These are phyloP conservation scores for Fallopia convolvulus DNA, from an alignment of 148 eudicot species.

Conservation along the genomic window DNA sequence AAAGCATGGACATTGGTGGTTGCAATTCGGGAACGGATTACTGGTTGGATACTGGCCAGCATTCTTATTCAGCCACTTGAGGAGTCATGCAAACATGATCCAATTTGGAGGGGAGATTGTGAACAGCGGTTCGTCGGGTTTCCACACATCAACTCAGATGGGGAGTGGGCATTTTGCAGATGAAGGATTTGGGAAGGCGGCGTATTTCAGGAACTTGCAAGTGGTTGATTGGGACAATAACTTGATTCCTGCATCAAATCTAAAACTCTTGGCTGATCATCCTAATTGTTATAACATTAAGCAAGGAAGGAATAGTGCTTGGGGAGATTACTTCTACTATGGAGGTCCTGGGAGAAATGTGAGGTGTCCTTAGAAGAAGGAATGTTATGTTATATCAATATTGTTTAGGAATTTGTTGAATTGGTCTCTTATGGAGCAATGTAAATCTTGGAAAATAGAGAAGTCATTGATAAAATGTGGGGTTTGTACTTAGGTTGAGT, in stretches of 20 bases:
- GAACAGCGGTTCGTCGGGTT: slow-evolving; percentile 60
- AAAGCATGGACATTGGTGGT: slow-evolving; percentile 98
- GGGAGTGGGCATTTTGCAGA: slow-evolving; percentile 91
- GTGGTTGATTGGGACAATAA: slow-evolving; percentile 95
- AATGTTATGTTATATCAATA: not conserved
- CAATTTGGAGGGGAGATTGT: slow-evolving; percentile 97
- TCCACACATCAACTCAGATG: slow-evolving; percentile 93
- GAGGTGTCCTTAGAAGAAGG: slow-evolving; percentile 36
- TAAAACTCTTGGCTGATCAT: slow-evolving; percentile 84
- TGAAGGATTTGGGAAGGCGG: slow-evolving; percentile 83
- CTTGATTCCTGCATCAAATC: slow-evolving; percentile 62
- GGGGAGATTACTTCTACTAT: slow-evolving; percentile 91
- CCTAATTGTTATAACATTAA: slow-evolving; percentile 78
- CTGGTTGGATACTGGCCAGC: slow-evolving; percentile 95
- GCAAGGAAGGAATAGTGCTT: slow-evolving; percentile 67
- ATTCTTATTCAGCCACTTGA: slow-evolving; percentile 68
- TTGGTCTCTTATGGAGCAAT: not conserved
- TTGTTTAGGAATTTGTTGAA: not conserved
- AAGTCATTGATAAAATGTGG: not conserved
- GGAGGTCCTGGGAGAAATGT: slow-evolving; percentile 93
- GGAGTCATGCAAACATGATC: slow-evolving; percentile 76
- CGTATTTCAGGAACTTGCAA: slow-evolving; percentile 83
- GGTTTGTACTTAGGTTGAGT: not conserved
- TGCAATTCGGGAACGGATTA: slow-evolving; percentile 68
- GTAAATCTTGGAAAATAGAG: not conserved